Evolutionary conservation across 1,284 basidiomycete species (phyloP), one percentile per base, ranked within the genome.

Genomic region (Malassezia globosa): DNA sequence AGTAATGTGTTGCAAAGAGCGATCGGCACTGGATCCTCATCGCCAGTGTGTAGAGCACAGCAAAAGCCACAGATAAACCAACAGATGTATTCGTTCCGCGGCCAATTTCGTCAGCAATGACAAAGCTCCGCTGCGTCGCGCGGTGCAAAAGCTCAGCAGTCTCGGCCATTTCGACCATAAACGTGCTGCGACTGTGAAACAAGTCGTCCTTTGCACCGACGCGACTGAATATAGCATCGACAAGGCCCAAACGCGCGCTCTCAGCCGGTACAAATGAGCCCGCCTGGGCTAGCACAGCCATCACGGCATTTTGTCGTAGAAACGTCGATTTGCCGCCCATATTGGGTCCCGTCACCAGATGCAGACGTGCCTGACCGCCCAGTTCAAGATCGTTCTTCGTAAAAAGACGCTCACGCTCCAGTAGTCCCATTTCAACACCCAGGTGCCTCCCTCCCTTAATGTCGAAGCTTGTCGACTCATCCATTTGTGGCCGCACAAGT

Each of bases 151-250:
- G 78, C 8, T 74, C 72, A 1, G 75, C 73, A 7, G 76, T 76
- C 54, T 75, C 74, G 37, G 63, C 54, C 73, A 75, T 75, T 54
- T 75, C 74, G 18, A 74, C 70, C 86, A 89, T 88, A 72, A 96
- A 95, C 0, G 90, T 94, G 64, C 86, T 89, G 50, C 85, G 76
- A 69, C 94, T 88, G 51, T 85, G 80, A 72, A 87, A 94, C 26
- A 97, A 74, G 68, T 97, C 90, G 69, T 97, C 92, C 66, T 87
- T 84, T 0, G 94, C 92, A 0, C 92, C 94, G n/a, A 97, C 81
- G 42, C 92, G 79, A 18, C 87, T 87, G 71, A 96, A 96, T 7
- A 97, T 76, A 55, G 81, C 81, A 73, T 97, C 92, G 7, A 95
- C 83, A 11, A 96, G 76, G 1, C 92, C 89, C 35, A 97, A 74